A percentile compares a stretch with the other conserved stretches of the same genome.
These are phyloP conservation scores for Lagenaria siceraria DNA, from an alignment of 306 rosid species.

Conservation along the genomic window DNA sequence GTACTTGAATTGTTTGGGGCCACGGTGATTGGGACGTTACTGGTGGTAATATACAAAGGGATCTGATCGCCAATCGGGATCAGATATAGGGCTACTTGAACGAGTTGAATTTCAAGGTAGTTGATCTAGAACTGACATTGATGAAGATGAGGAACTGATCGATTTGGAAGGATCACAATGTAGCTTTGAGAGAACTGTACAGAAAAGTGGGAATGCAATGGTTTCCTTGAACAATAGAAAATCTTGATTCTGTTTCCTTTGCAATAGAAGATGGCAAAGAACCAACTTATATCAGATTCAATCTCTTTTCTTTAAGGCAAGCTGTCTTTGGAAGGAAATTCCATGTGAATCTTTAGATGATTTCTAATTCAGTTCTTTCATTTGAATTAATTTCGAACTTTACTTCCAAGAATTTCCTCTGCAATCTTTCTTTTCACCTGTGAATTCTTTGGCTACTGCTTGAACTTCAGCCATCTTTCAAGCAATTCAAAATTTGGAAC, in stretches of 20 bases:
- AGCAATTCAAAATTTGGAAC: too few species aligned
- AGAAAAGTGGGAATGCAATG: background rate
- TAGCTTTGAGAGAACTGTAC: constrained; percentile 1
- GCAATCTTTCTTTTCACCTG: too few species aligned
- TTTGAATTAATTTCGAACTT: too few species aligned
- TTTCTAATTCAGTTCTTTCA: background rate
- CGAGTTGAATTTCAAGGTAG: background rate
- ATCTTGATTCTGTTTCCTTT: background rate
- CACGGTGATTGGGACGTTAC: constrained; percentile 36
- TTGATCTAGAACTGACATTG: background rate
- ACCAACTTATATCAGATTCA: background rate
- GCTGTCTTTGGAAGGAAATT: background rate
- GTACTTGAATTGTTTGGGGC: constrained; percentile 94
- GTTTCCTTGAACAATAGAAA: background rate
- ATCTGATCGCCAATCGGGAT: background rate
- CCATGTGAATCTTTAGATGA: background rate
- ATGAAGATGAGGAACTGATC: background rate
- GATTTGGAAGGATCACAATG: background rate
- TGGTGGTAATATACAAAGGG: background rate
- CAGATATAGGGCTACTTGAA: background rate
- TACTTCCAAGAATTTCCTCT: too few species aligned
- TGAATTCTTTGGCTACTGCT: too few species aligned
- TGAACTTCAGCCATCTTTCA: too few species aligned
- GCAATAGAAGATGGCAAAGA: background rate
- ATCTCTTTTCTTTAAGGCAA: too few species aligned